Base-by-base conservation (phyloP, 83 land plant genomes). In the Picea abies region DNA sequence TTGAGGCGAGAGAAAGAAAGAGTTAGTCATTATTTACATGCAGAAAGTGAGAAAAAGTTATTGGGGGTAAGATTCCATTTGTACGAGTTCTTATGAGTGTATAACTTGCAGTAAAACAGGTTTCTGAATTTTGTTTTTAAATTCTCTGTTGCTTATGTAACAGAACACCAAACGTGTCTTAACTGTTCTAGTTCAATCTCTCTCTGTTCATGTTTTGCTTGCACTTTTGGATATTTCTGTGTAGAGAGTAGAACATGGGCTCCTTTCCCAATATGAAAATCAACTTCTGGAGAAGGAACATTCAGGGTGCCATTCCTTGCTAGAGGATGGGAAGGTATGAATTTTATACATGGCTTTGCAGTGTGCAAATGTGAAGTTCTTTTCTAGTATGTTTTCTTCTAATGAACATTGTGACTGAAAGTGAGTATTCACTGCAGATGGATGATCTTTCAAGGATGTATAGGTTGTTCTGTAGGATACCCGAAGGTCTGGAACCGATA, bases 401-500 rank as follows among this genome's bases (percentile, higher is more conserved):
- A 3, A 44, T 47, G 26, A 39, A 76, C 12, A 8, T 6, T 17
- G 2, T 62, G 64, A 39, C 69, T 44, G 19, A 83, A 60, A 71
- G 65, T 81, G 41, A 37, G 56, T 49, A 11, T 61, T 58, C 44
- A 22, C 19, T 70, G 17, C 84, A 91, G 93, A 87, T 87, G 17
- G 96, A 96, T 14, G 97, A 96, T 83, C 85, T 96, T 35, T 93
- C 98, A 64, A 88, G 98, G 63, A 94, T 96, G 96, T 95, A 90
- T 82, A 86, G 96, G 56, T 89, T 96, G n/a, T 96, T 90, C n/a
- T n/a, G n/a, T n/a, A n/a, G n/a, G n/a, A n/a, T n/a, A n/a, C n/a
- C n/a, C n/a, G n/a, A n/a, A n/a, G 97, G 99, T 0, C 82, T 96
- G 71, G 96, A 94, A 39, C 98, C 97, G 0, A 90, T 96, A 62